Conservation (phyloP, 2,329 filamentous ascomycete genomes). For the Fusarium sp. region DNA sequence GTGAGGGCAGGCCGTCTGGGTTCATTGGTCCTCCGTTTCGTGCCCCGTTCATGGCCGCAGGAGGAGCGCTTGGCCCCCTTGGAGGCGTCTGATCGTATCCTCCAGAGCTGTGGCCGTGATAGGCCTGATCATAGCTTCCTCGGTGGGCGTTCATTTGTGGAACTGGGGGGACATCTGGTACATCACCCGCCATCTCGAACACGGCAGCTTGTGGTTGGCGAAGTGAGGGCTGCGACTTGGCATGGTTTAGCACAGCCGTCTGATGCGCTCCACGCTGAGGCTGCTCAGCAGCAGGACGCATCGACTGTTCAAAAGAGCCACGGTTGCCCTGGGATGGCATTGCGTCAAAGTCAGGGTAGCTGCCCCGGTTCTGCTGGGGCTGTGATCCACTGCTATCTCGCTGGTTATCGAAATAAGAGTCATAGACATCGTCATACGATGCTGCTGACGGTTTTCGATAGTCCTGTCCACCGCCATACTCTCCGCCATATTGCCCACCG, state of each 20-base stretch:
- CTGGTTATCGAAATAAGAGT: constrained; percentile 64
- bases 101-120: constrained; percentile 24
- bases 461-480: constrained; percentile 48
- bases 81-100: constrained; percentile 46
- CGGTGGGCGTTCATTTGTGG: constrained; percentile 49
- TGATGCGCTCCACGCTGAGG: constrained; percentile 64
- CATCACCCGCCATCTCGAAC: constrained; percentile 79
- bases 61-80: constrained; percentile 50
- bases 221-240: constrained; percentile 76
- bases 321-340: constrained; percentile 48
- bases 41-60: constrained; percentile 35
- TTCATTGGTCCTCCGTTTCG: constrained; percentile 43
- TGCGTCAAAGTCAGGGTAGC: constrained; percentile 60
- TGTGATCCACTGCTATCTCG: constrained; percentile 43
- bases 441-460: constrained; percentile 46
- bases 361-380: constrained; percentile 37
- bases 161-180: constrained; percentile 66
- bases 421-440: constrained; percentile 66
- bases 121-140: constrained; percentile 44
- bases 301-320: constrained; percentile 63
- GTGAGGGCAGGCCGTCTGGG: constrained; percentile 65
- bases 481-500: constrained; percentile 49
- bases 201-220: constrained; percentile 74
- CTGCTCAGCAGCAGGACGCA: constrained; percentile 55
- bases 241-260: constrained; percentile 67